Percentiles rank a stretch among this genome's conserved stretches.
These are phyloP conservation scores for Gossypium australe DNA, from an alignment of 345 rosid species.

Conservation along the genomic window DNA sequence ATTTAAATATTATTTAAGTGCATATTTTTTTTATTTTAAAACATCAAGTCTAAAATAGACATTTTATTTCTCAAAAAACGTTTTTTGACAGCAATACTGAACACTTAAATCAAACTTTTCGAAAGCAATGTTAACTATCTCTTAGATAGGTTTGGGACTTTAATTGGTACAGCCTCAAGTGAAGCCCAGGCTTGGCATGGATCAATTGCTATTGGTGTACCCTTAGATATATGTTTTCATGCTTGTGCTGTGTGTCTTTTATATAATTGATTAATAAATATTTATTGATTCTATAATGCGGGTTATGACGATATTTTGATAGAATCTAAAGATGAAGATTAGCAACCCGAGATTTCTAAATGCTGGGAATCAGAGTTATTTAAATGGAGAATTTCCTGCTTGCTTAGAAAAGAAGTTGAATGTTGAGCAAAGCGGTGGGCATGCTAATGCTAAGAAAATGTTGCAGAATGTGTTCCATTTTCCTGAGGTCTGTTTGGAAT, in stretches of 20 bases:
- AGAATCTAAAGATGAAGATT: constrained; percentile 95
- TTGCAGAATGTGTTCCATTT: constrained; percentile 50
- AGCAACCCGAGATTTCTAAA: constrained; percentile 71
- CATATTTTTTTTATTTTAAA: too few species aligned
- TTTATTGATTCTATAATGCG: not conserved
- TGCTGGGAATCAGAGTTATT: constrained; percentile 48
- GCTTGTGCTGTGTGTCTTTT: constrained; percentile 1
- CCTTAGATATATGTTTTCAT: constrained; percentile 11
- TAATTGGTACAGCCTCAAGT: not conserved
- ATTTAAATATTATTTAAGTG: too few species aligned
- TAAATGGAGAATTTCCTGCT: constrained; percentile 49
- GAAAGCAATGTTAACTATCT: too few species aligned
- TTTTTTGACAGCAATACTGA: too few species aligned
- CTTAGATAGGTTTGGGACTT: not conserved
- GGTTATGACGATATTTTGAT: constrained; percentile 21
- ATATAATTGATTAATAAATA: not conserved
- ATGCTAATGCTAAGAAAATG: constrained; percentile 24
- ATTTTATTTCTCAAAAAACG: too few species aligned
- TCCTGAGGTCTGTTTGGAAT: constrained; percentile 65
- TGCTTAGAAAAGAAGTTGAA: constrained; percentile 56
- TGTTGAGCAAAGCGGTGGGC: constrained; percentile 27
- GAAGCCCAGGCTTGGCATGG: not conserved
- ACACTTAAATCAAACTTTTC: too few species aligned
- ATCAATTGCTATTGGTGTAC: not conserved
- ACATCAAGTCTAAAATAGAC: too few species aligned